A percentile compares a stretch with the other conserved stretches of the same genome.
These are phyloP conservation scores for Bipolaris gigantea DNA, from an alignment of 2,329 filamentous ascomycete genomes.

Conservation along the genomic window DNA sequence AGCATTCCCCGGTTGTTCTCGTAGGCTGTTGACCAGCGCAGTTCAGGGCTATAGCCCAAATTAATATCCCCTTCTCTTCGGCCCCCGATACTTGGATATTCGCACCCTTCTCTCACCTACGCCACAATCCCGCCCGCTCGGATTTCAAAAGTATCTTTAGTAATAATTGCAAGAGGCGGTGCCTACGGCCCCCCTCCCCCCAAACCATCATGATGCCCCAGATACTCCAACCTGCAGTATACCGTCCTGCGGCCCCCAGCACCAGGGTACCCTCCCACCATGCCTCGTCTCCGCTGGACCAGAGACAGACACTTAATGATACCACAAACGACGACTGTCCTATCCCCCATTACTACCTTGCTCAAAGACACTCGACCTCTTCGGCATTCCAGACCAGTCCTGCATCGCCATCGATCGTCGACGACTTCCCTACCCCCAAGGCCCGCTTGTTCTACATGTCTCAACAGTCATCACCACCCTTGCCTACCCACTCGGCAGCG, in stretches of 20 bases:
- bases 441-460: constrained; percentile 61
- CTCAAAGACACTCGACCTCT: constrained; percentile 40
- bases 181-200: constrained; percentile 41
- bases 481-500: constrained; percentile 44
- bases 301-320: constrained; percentile 63
- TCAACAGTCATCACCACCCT: constrained; percentile 53
- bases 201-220: constrained; percentile 50
- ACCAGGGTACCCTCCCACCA: constrained; percentile 29
- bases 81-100: constrained; percentile 25
- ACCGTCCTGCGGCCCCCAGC: constrained; percentile 44
- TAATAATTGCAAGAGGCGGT: constrained; percentile 44
- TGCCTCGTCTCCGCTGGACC: constrained; percentile 57
- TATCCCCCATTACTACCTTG: constrained; percentile 44
- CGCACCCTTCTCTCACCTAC: constrained; percentile 19
- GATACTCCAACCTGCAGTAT: constrained; percentile 53
- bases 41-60: constrained; percentile 41
- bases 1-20: constrained; percentile 42
- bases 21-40: constrained; percentile 50
- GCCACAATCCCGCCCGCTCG: constrained; percentile 25
- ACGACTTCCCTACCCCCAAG: constrained; percentile 72
- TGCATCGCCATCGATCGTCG: constrained; percentile 51
- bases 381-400: constrained; percentile 36
- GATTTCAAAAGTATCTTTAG: constrained; percentile 36
- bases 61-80: constrained; percentile 38
- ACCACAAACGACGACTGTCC: constrained; percentile 56